Conservation (phyloP, 2,329 filamentous ascomycete species). For the Elsinoe australis region DNA sequence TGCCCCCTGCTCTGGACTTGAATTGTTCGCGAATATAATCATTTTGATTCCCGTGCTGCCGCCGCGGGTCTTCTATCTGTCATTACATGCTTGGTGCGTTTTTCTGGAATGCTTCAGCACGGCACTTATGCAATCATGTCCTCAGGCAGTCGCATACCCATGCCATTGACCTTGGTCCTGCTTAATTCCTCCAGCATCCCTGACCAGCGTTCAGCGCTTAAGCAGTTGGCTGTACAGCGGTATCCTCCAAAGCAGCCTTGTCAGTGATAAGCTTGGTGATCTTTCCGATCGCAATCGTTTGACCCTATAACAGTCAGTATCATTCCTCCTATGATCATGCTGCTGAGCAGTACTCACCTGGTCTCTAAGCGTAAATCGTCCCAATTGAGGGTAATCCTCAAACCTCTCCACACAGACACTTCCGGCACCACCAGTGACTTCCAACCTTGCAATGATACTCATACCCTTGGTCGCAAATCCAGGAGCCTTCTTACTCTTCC, state of each 20-base stretch:
- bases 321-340: constrained; percentile 24
- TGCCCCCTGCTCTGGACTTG: too few species aligned
- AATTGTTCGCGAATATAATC: too few species aligned
- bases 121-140: too few species aligned
- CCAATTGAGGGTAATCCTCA: constrained; percentile 91
- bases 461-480: constrained; percentile 76
- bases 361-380: constrained; percentile 81
- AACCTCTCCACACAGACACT: constrained; percentile 89
- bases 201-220: not conserved
- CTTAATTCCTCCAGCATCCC: too few species aligned
- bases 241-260: constrained; percentile 19
- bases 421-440: constrained; percentile 77
- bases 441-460: constrained; percentile 85
- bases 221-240: constrained; percentile 6
- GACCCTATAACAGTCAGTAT: constrained; percentile 54
- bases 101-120: not conserved
- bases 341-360: constrained; percentile 51
- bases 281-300: constrained; percentile 99
- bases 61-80: constrained; percentile 1
- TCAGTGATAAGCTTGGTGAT: constrained; percentile 77
- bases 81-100: constrained; percentile 7
- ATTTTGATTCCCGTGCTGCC: not conserved
- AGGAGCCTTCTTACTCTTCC: constrained; percentile 88
- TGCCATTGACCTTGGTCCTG: too few species aligned
- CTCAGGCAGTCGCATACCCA: too few species aligned